phyloP scores from a whole-genome alignment of 306 rosid genomes.

The Calophaca sinica region DNA sequence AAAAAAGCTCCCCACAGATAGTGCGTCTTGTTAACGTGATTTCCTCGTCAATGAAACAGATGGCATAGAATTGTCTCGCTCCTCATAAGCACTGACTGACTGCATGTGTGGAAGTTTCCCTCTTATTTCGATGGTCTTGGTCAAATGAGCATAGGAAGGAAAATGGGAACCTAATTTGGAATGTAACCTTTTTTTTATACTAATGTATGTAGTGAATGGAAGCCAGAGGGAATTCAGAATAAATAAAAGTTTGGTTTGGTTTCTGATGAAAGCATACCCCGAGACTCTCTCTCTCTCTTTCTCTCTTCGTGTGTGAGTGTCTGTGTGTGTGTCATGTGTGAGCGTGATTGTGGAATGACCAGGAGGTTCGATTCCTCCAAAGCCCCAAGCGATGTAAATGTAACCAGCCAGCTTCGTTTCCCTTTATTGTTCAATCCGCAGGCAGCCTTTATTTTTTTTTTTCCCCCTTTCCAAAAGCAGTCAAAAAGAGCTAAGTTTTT shows the following conservation, averaged over 20 bases:
- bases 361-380: conserved; percentile 45
- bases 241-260: conserved; percentile 48
- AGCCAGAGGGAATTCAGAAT: conserved; percentile 27
- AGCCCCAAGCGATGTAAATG: conserved; percentile 44
- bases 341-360: conserved; percentile 53
- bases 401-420: conserved; percentile 40
- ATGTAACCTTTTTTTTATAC: conserved; percentile 8
- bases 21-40: conserved; percentile 1
- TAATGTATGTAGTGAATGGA: neutral
- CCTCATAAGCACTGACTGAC: neutral
- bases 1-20: too few relatives aligned
- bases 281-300: too few relatives aligned
- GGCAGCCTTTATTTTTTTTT: conserved; percentile 15
- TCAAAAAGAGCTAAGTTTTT: conserved; percentile 2
- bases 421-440: conserved; percentile 39
- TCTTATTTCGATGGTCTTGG: conserved; percentile 32
- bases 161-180: conserved; percentile 21
- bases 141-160: conserved; percentile 40
- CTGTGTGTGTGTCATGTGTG: conserved; percentile 32
- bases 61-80: neutral
- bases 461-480: conserved; percentile 4
- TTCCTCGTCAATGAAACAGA: neutral
- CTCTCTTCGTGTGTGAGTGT: conserved; percentile 17
- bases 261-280: conserved; percentile 28
- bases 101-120: conserved; percentile 46